phyloP scores from a whole-genome alignment of 2,329 filamentous ascomycete species.

The Arthroderma sp. region DNA sequence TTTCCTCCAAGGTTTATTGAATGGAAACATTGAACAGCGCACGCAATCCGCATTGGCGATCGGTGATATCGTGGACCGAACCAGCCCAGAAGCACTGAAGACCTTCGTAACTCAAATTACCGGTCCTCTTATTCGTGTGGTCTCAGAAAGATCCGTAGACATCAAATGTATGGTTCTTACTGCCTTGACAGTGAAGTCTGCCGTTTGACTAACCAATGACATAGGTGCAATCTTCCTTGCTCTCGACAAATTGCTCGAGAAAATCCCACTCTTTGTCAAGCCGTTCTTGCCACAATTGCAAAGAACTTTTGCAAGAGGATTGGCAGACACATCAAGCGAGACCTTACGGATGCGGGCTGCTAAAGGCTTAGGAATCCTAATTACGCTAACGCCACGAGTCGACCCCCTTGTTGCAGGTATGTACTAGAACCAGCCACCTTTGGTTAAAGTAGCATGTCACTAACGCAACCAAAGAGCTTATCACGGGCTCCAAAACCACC shows the following conservation, averaged over 20 bases:
- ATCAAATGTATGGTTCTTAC: constrained; percentile 51
- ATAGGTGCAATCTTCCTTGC: constrained; percentile 77
- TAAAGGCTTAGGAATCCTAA: constrained; percentile 85
- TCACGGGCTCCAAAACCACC: constrained; percentile 85
- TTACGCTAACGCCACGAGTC: constrained; percentile 87
- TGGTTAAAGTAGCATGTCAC: background rate
- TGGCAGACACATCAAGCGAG: constrained; percentile 88
- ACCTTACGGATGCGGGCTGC: constrained; percentile 76
- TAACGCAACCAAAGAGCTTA: constrained; percentile 50
- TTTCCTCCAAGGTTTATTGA: constrained; percentile 95
- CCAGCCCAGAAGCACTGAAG: constrained; percentile 74
- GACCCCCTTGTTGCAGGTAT: constrained; percentile 69
- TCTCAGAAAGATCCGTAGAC: constrained; percentile 89
- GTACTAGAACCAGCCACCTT: constrained; percentile 9
- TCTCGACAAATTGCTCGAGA: constrained; percentile 87
- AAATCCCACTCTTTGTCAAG: constrained; percentile 90
- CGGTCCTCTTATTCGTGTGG: constrained; percentile 90
- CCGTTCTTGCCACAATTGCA: constrained; percentile 95
- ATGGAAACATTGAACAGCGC: constrained; percentile 82
- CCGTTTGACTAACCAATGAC: constrained; percentile 17
- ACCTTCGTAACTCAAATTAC: constrained; percentile 97
- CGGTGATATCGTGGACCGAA: constrained; percentile 89
- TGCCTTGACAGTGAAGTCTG: background rate
- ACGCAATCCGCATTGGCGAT: constrained; percentile 86
- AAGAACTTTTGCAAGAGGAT: constrained; percentile 88